phyloP scores from a whole-genome alignment of 805 yeast species.

The Candida oleophila region DNA sequence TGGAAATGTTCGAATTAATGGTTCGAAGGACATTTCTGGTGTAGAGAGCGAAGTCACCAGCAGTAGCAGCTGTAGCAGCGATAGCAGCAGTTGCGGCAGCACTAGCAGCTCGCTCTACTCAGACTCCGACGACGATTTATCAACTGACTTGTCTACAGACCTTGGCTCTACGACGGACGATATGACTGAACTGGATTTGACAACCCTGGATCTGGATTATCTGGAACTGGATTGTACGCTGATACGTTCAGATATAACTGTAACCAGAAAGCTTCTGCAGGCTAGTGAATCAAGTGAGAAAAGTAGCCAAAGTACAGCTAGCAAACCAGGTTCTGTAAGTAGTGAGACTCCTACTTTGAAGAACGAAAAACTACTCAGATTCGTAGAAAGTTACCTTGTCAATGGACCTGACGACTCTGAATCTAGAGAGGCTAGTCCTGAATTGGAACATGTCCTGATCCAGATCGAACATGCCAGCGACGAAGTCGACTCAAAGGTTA shows the following conservation, averaged over 20 bases:
- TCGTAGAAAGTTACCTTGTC: conserved; percentile 8
- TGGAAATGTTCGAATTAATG: not conserved
- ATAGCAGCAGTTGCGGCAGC: not conserved
- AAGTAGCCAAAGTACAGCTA: conserved; percentile 2
- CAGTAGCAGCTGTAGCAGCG: not conserved
- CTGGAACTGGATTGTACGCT: not conserved
- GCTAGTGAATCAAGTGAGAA: not conserved
- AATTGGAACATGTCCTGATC: too few species aligned
- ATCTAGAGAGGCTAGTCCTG: too few species aligned
- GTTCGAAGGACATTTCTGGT: not conserved
- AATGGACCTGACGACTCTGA: not conserved
- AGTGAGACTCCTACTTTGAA: not conserved
- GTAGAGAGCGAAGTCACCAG: not conserved
- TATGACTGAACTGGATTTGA: not conserved
- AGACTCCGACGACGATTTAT: not conserved
- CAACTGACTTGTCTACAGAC: not conserved
- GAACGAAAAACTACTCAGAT: conserved; percentile 4
- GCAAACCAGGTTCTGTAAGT: not conserved
- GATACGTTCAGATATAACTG: not conserved
- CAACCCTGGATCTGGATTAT: not conserved
- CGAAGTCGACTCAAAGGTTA: not conserved
- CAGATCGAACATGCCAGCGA: not conserved
- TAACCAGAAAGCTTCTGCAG: not conserved
- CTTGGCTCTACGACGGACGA: not conserved
- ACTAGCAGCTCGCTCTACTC: not conserved